phyloP scores from a whole-genome alignment of 768 basidiomycete genomes.

The Scleroderma citrinum region DNA sequence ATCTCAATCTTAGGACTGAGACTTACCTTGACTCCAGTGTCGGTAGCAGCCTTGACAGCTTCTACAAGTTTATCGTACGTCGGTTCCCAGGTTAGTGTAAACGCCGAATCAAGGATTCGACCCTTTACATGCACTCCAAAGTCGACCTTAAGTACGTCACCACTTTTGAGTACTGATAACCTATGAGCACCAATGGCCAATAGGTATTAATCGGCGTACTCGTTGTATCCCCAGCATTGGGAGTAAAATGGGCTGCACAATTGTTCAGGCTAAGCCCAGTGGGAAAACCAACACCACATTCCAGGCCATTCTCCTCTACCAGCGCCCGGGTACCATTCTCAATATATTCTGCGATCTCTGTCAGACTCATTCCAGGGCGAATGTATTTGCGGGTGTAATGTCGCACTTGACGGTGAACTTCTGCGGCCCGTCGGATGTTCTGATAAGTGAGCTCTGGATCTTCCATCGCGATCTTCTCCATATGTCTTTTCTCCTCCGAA shows the following conservation, averaged over 20 bases:
- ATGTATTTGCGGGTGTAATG: slow-evolving; percentile 76
- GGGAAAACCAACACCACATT: slow-evolving; percentile 90
- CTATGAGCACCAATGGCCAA: slow-evolving; percentile 6
- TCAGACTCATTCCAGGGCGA: slow-evolving; percentile 90
- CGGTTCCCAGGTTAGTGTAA: slow-evolving; percentile 85
- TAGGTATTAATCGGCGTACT: slow-evolving; percentile 40
- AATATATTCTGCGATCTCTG: slow-evolving; percentile 87
- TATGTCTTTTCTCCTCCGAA: slow-evolving; percentile 82
- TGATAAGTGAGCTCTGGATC: slow-evolving; percentile 86
- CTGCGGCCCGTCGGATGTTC: slow-evolving; percentile 86
- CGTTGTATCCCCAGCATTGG: slow-evolving; percentile 85
- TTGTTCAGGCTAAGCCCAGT: slow-evolving; percentile 92
- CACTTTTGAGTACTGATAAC: slow-evolving; percentile 62
- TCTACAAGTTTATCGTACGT: slow-evolving; percentile 85
- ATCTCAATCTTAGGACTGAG: neutral
- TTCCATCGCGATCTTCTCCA: slow-evolving; percentile 71
- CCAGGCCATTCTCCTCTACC: slow-evolving; percentile 85
- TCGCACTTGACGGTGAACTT: slow-evolving; percentile 92
- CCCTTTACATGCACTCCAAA: slow-evolving; percentile 97
- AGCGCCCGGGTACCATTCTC: slow-evolving; percentile 88
- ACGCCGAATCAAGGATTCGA: slow-evolving; percentile 93
- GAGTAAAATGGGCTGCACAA: slow-evolving; percentile 94
- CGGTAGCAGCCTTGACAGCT: slow-evolving; percentile 91
- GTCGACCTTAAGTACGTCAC: slow-evolving; percentile 94
- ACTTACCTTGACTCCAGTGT: slow-evolving; percentile 80